phyloP scores from a whole-genome alignment of 768 basidiomycete species.

The Kwoniella newhampshirensis region DNA sequence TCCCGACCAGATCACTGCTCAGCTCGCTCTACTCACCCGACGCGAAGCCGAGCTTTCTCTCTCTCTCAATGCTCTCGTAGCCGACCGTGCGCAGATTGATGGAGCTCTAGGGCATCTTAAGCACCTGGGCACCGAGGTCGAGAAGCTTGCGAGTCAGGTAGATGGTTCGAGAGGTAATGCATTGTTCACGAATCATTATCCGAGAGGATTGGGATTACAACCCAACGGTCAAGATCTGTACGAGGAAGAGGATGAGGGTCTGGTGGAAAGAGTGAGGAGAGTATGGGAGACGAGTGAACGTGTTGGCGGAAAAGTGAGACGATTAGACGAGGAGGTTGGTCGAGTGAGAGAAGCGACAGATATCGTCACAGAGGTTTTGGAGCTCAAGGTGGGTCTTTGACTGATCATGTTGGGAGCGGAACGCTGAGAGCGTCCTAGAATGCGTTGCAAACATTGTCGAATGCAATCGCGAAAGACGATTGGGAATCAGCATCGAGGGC shows the following conservation, averaged over 20 bases:
- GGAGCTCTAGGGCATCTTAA: conserved; percentile 40
- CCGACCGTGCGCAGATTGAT: conserved; percentile 66
- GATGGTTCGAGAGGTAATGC: conserved; percentile 25
- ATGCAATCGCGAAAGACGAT: conserved; percentile 73
- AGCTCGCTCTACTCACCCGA: conserved; percentile 60
- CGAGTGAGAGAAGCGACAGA: conserved; percentile 87
- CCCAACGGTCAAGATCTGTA: conserved; percentile 70
- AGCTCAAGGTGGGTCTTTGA: conserved; percentile 70
- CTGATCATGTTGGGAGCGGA: neutral
- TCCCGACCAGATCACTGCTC: conserved; percentile 42
- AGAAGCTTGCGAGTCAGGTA: conserved; percentile 25
- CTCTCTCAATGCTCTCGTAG: conserved; percentile 69
- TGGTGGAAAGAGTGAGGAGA: conserved; percentile 49
- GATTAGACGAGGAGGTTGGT: conserved; percentile 89
- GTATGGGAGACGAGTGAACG: conserved; percentile 61
- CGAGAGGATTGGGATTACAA: conserved; percentile 56
- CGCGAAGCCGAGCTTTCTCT: conserved; percentile 74
- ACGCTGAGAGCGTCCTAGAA: conserved; percentile 57
- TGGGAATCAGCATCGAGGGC: conserved; percentile 95
- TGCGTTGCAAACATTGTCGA: conserved; percentile 62
- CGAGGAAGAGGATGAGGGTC: conserved; percentile 32
- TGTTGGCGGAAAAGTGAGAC: conserved; percentile 84
- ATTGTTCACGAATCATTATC: neutral
- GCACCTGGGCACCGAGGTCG: conserved; percentile 28
- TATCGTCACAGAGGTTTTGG: conserved; percentile 86